Base-by-base conservation (phyloP, 2,329 filamentous ascomycete genomes). In the Knoxdaviesia capensis region DNA sequence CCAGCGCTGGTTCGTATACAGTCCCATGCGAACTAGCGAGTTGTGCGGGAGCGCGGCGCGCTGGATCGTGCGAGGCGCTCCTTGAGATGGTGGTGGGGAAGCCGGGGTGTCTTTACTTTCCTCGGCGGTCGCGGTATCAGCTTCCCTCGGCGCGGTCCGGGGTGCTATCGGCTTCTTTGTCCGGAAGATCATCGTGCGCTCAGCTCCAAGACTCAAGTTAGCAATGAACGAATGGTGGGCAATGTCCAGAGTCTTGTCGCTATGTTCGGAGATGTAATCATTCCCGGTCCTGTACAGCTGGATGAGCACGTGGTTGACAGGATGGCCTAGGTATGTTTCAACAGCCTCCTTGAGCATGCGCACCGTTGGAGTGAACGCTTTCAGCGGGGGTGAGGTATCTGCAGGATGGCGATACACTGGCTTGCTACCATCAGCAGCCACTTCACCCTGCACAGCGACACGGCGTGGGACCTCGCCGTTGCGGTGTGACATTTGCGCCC, bases 191-290 rank as follows among this genome's bases (percentile, higher is more conserved):
- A 96, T 94, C 3, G 77, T 87, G 42, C 90, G 70, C 59, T 92
- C 78, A 1, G 88, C 87, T 1, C 90, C 90, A n/a, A 96, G 69
- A 49, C 85, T 94, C 40, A 94, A 75, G 53, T 96, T 98, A 48
- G 87, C 85, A 49, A 98, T 93, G 45, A 69, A 87, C 29, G 82
- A 90, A 5, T 69, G 76, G 30, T 71, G 74, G 8, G 75, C 77
- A 44, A 98, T 90, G 55, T 98, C 90, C 29, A 98, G 65, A 0
- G 88, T 94, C 61, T 98, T 98, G 56, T 98, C 90, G 35, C 85
- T 92, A 54, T 98, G 90, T 55, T 98, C 90, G 1, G 84, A 90
- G 47, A 98, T 98, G 55, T 85, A 85, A 59, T 98, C 90, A 39
- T 74, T 75, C 3, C 88, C 84, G 49, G 71, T 70, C n/a, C 90